Conservation (phyloP, 2,329 filamentous ascomycete genomes). For the Onygena corvina region DNA sequence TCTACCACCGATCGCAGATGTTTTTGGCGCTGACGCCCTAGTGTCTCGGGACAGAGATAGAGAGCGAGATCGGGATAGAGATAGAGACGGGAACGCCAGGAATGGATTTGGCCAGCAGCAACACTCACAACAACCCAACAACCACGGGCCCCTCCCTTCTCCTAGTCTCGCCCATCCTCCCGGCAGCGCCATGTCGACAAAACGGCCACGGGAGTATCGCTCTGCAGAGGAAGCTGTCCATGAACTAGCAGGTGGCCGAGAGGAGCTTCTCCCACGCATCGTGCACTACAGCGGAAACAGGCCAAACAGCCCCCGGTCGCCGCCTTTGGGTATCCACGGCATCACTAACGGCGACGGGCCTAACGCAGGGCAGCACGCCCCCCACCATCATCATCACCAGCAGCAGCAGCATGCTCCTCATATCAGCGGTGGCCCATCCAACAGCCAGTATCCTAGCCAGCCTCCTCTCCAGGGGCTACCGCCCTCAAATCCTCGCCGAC, state of each 20-base stretch:
- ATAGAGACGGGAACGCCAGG: constrained; percentile 6
- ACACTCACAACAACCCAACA: constrained; percentile 20
- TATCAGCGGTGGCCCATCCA: constrained; percentile 11
- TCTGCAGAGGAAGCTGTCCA: constrained; percentile 93
- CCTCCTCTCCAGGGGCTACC: constrained; percentile 16
- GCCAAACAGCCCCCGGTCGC: constrained; percentile 59
- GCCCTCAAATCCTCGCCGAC: constrained; percentile 45
- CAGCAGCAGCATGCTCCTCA: constrained; percentile 31
- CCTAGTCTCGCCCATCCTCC: constrained; percentile 54
- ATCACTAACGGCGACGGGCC: constrained; percentile 21
- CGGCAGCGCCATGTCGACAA: constrained; percentile 37
- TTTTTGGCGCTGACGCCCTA: constrained; percentile 70
- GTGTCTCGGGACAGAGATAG: constrained; percentile 31
- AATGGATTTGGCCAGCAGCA: constrained; percentile 11
- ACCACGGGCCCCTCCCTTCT: constrained; percentile 60
- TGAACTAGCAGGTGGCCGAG: constrained; percentile 77
- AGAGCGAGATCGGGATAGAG: constrained; percentile 5
- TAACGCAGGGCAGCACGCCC: not conserved
- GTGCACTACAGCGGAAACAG: constrained; percentile 93
- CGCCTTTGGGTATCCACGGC: constrained; percentile 8
- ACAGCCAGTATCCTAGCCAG: constrained; percentile 16
- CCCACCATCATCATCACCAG: constrained; percentile 8
- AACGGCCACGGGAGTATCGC: constrained; percentile 71
- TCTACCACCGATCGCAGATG: constrained; percentile 84
- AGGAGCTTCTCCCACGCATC: constrained; percentile 82